A percentile compares a stretch with the other conserved stretches of the same genome.
Evolutionary conservation across 805 yeast species (phyloP).

Genomic region (Blastobotrys parvus): DNA sequence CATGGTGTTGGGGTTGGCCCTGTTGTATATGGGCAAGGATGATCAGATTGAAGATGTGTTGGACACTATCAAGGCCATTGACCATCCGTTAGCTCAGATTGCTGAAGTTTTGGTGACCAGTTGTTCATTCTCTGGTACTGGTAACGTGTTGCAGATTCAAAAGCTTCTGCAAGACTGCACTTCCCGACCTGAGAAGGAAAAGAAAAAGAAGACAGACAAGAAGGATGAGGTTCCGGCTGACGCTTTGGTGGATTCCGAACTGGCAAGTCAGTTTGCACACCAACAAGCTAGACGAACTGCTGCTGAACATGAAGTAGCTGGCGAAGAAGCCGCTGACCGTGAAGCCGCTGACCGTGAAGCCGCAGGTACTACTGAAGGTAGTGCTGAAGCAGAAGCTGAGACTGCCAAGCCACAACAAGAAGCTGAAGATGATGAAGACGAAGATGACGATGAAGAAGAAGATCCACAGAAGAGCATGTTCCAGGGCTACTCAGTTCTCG

Average conservation of each 20-base stretch:
- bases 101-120: conserved; percentile 83
- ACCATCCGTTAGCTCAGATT: conserved; percentile 85
- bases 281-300: conserved; percentile 12
- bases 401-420: background rate
- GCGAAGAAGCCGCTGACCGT: conserved; percentile 23
- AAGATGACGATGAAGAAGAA: conserved; percentile 24
- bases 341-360: conserved; percentile 15
- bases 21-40: conserved; percentile 86
- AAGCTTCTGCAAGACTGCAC: conserved; percentile 83
- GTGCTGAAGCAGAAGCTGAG: conserved; percentile 2
- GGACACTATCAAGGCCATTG: conserved; percentile 90
- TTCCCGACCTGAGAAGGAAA: conserved; percentile 47
- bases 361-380: conserved; percentile 13
- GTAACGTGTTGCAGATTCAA: conserved; percentile 92
- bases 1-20: conserved; percentile 84
- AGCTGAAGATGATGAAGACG: conserved; percentile 20
- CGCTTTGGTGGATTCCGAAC: conserved; percentile 20
- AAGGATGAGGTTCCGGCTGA: conserved; percentile 27
- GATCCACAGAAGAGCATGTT: conserved; percentile 32
- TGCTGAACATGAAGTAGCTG: conserved; percentile 25
- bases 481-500: conserved; percentile 88
- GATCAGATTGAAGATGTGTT: conserved; percentile 86
- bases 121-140: conserved; percentile 96
- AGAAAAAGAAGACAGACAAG: conserved; percentile 49
- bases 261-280: conserved; percentile 17